Evolutionary conservation across 1,139 yeast genomes (phyloP).

Genomic region (Yamadazyma diddensiae): DNA sequence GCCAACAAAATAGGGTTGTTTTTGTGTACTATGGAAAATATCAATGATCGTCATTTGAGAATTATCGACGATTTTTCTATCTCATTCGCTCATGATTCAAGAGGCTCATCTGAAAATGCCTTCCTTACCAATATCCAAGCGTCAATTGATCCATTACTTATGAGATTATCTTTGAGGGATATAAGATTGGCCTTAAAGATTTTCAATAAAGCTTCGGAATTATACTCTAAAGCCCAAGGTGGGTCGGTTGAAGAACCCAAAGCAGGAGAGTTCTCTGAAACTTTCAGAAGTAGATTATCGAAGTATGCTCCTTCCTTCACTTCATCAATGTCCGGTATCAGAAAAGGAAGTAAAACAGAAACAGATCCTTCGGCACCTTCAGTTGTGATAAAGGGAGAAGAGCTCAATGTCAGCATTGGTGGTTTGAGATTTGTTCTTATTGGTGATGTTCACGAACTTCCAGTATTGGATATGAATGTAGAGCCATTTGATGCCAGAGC

Average conservation of each 20-base stretch:
- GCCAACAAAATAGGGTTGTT: slow-evolving; percentile 86
- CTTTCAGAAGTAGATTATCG: slow-evolving; percentile 54
- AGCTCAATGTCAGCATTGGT: slow-evolving; percentile 64
- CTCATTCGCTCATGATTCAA: slow-evolving; percentile 67
- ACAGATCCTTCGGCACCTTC: slow-evolving; percentile 20
- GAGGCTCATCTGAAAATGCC: slow-evolving; percentile 59
- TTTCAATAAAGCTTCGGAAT: slow-evolving; percentile 65
- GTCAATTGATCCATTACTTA: slow-evolving; percentile 74
- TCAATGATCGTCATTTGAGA: slow-evolving; percentile 59
- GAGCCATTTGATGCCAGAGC: slow-evolving; percentile 72
- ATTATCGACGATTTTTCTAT: slow-evolving; percentile 88
- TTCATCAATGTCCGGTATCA: slow-evolving; percentile 34
- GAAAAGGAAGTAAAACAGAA: slow-evolving; percentile 4
- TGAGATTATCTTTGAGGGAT: slow-evolving; percentile 85
- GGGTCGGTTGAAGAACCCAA: slow-evolving; percentile 17
- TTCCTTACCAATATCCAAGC: slow-evolving; percentile 64
- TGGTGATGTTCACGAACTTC: slow-evolving; percentile 93
- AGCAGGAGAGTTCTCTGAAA: slow-evolving; percentile 49
- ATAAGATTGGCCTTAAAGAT: slow-evolving; percentile 75
- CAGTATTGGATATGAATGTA: slow-evolving; percentile 78
- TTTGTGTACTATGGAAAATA: slow-evolving; percentile 69
- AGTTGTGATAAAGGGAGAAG: slow-evolving; percentile 66
- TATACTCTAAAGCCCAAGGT: slow-evolving; percentile 37
- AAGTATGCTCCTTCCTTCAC: slow-evolving; percentile 67
- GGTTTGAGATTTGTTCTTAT: slow-evolving; percentile 85